Evolutionary conservation across 768 basidiomycete genomes (phyloP), one percentile per base, ranked within the genome.

Genomic region (Auricularia sp.): DNA sequence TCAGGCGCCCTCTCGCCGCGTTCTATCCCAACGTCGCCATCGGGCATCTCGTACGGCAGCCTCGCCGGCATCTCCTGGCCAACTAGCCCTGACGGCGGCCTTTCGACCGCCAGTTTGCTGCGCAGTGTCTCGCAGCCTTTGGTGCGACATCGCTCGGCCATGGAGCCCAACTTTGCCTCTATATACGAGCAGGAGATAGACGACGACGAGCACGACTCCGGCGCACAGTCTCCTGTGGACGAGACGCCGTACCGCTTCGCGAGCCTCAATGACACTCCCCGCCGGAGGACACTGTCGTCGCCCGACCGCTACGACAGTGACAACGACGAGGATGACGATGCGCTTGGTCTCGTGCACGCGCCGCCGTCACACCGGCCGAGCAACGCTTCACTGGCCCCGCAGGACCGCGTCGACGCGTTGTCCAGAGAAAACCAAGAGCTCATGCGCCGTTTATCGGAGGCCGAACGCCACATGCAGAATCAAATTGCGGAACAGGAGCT

Each of bases 401-500:
- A 82, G 21, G 90, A 92, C 59, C 83, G 84, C 56, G 72, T 92
- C 29, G 89, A 91, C 12, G 87, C 83, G 3, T 73, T 95, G 66
- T 84, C 87, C 72, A 82, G 86, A 68, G 78, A 82, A 18, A 95
- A 94, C 67, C 75, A 78, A 3, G 93, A 95, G 42, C 76, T 95
- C n/a, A 79, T 80, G 33, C 78, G 85, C 68, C 92, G 91, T 72
- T 75, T 91, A 39, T 76, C 83, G 58, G 93, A 95, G 62, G 84
- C 85, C 1, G 91, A 94, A 70, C 77, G 82, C 53, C 83, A 82
- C 1, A 71, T 90, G 61, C 84, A 87, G 70, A 79, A 80, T 47
- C 85, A 85, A 67, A 78, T 93, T 14, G 74, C 75, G 8, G 89
- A 93, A 61, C 91, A 93, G 68, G 93, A 96, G 73, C 72, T 78